phyloP scores from a whole-genome alignment of 768 basidiomycete species.

The Leccinum barrowsii region DNA sequence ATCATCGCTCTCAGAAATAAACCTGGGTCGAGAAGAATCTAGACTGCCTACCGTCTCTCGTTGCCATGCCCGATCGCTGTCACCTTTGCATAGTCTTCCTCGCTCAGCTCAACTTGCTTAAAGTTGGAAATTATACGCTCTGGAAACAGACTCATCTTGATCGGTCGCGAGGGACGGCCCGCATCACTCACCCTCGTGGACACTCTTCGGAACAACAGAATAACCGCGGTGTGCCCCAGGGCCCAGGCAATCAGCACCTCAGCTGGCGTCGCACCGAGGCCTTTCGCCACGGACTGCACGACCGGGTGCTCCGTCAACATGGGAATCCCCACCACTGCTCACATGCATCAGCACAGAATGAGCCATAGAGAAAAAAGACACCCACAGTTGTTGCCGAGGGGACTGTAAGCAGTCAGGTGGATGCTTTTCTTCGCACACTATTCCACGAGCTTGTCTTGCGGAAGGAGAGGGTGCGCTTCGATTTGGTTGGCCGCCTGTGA shows the following conservation, averaged over 20 bases:
- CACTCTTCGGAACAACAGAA: conserved; percentile 83
- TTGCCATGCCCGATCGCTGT: conserved; percentile 39
- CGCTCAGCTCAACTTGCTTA: conserved; percentile 62
- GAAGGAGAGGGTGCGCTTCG: conserved; percentile 78
- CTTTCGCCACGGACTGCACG: conserved; percentile 60
- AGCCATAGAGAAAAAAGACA: not conserved
- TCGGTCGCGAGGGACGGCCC: not conserved
- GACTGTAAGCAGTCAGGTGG: conserved; percentile 67
- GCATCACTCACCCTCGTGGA: conserved; percentile 48
- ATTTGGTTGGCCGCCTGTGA: conserved; percentile 68
- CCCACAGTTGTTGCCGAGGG: conserved; percentile 78
- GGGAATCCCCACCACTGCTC: conserved; percentile 54
- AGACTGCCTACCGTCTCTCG: conserved; percentile 29
- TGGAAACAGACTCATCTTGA: conserved; percentile 7
- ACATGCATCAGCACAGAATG: not conserved
- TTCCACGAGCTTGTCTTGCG: conserved; percentile 66
- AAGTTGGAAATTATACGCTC: conserved; percentile 75
- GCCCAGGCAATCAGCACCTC: conserved; percentile 85
- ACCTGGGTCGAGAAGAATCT: not conserved
- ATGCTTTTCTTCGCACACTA: conserved; percentile 70
- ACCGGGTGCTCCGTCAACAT: conserved; percentile 65
- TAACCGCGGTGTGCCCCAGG: conserved; percentile 58
- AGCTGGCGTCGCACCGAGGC: conserved; percentile 63
- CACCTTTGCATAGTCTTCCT: conserved; percentile 61
- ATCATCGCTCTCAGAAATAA: not conserved